Percentiles rank a stretch among this genome's conserved stretches.
Evolutionary conservation across 2,329 filamentous ascomycete genomes (phyloP).

Genomic region (Xylaria sp.): DNA sequence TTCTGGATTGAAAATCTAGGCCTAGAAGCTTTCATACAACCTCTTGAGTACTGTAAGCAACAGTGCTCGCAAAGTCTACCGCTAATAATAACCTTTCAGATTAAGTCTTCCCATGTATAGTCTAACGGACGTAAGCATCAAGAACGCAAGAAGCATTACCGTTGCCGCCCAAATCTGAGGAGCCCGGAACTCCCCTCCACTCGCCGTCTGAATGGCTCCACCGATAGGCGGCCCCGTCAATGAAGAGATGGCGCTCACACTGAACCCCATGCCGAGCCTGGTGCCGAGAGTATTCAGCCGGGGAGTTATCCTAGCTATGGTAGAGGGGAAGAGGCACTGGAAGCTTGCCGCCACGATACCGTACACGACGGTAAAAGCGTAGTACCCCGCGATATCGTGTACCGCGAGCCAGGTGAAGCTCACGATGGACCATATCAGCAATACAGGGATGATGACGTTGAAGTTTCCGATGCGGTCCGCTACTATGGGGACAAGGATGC

Average conservation of each 20-base stretch:
- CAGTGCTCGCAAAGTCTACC: not conserved
- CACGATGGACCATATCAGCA: slow-evolving; percentile 47
- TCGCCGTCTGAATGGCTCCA: slow-evolving; percentile 49
- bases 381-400: slow-evolving; percentile 49
- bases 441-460: slow-evolving; percentile 50
- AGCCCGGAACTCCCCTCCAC: slow-evolving; percentile 44
- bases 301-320: slow-evolving; percentile 54
- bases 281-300: slow-evolving; percentile 54
- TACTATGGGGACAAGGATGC: slow-evolving; percentile 52
- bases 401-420: slow-evolving; percentile 55
- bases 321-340: slow-evolving; percentile 56
- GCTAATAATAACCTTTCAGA: slow-evolving; percentile 14
- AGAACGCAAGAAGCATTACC: slow-evolving; percentile 46
- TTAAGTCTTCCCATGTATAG: slow-evolving; percentile 42
- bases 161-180: slow-evolving; percentile 52
- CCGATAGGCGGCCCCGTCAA: slow-evolving; percentile 56
- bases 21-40: not conserved
- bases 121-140: slow-evolving; percentile 42
- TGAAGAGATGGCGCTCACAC: slow-evolving; percentile 52
- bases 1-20: not conserved
- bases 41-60: not conserved
- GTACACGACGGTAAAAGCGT: slow-evolving; percentile 52
- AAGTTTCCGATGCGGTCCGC: slow-evolving; percentile 53
- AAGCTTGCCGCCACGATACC: slow-evolving; percentile 51
- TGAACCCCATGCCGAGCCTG: slow-evolving; percentile 56